These are phyloP conservation scores for Trapa incisa DNA, from an alignment of 345 rosid species.

Conservation along the genomic window DNA sequence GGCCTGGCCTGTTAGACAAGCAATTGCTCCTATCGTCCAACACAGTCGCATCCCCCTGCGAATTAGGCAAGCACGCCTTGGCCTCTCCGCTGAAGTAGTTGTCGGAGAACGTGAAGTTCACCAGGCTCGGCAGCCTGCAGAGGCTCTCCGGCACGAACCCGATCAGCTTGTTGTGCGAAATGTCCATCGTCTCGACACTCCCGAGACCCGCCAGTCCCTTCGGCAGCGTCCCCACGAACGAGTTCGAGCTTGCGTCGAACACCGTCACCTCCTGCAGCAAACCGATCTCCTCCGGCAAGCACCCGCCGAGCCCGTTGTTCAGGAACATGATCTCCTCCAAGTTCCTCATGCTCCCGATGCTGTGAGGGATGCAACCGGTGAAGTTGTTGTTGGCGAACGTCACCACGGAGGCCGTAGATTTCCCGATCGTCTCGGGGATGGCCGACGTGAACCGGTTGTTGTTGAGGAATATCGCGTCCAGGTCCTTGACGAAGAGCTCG, in stretches of 20 bases:
- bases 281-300: constrained; percentile 18
- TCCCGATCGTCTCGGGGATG: constrained; percentile 15
- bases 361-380: constrained; percentile 17
- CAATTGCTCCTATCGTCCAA: constrained; percentile 26
- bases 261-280: constrained; percentile 11
- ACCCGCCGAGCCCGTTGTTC: constrained; percentile 13
- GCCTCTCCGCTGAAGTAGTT: constrained; percentile 20
- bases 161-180: constrained; percentile 15
- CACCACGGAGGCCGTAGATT: constrained; percentile 13
- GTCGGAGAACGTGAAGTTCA: constrained; percentile 15
- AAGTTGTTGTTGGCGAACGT: constrained; percentile 15
- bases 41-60: neutral
- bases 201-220: constrained; percentile 3
- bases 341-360: constrained; percentile 17
- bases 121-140: constrained; percentile 11
- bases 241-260: constrained; percentile 15
- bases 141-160: constrained; percentile 14
- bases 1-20: constrained; percentile 32
- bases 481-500: constrained; percentile 43
- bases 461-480: constrained; percentile 58
- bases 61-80: constrained; percentile 5
- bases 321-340: constrained; percentile 15
- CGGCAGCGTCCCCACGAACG: constrained; percentile 16
- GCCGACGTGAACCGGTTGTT: constrained; percentile 36
- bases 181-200: constrained; percentile 13